Conservation (phyloP, 768 basidiomycete genomes). For the Hirschioporus abietinus region DNA sequence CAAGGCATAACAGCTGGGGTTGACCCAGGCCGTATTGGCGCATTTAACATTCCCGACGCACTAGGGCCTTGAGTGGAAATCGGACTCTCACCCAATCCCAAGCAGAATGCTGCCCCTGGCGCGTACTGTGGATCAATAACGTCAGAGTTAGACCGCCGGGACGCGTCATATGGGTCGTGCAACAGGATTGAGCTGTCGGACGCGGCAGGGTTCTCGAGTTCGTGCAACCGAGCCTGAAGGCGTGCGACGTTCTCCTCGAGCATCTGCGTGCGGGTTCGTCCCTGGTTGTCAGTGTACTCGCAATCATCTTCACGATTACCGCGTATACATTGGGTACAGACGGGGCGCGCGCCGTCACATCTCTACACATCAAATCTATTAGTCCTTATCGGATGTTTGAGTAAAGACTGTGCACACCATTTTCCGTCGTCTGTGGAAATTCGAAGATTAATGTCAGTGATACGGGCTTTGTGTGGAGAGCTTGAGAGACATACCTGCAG, state of each 20-base stretch:
- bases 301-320: conserved; percentile 62
- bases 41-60: conserved; percentile 8
- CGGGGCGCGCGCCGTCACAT: conserved; percentile 62
- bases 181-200: conserved; percentile 17
- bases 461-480: background rate
- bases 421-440: conserved; percentile 37
- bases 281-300: conserved; percentile 63
- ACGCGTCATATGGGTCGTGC: conserved; percentile 19
- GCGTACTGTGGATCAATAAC: background rate
- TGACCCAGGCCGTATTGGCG: conserved; percentile 11
- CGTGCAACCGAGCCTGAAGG: conserved; percentile 47
- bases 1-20: conserved; percentile 12
- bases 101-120: background rate
- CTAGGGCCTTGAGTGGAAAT: conserved; percentile 5
- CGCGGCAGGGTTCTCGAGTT: conserved; percentile 19
- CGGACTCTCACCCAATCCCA: conserved; percentile 7
- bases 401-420: conserved; percentile 26
- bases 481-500: conserved; percentile 34
- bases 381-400: background rate
- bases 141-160: background rate
- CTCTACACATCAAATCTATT: conserved; percentile 33
- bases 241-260: conserved; percentile 55
- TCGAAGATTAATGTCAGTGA: conserved; percentile 14
- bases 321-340: conserved; percentile 57
- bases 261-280: conserved; percentile 52